Evolutionary conservation across 116 monocot species (phyloP).

Genomic region (Zostera marina): DNA sequence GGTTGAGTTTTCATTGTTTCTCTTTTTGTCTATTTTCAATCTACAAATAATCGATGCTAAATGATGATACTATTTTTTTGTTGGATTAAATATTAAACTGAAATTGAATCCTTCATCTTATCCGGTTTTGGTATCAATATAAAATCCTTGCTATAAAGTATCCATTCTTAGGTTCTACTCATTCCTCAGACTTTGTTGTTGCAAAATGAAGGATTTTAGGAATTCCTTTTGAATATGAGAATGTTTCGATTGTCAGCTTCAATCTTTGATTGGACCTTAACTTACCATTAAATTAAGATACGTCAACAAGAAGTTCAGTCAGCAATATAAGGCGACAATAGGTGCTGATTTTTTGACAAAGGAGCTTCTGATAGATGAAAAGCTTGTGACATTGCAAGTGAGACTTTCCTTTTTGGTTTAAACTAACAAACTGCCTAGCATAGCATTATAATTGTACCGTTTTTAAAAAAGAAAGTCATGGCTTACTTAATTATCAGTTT

Average conservation of each 20-base stretch:
- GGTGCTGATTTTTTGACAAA: conserved; percentile 50
- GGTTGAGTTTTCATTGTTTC: neutral
- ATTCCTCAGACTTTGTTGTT: too few relatives aligned
- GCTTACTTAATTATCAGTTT: neutral
- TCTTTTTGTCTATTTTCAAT: too few relatives aligned
- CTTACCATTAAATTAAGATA: conserved; percentile 26
- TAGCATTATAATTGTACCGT: neutral
- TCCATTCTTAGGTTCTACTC: too few relatives aligned
- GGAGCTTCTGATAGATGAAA: conserved; percentile 39
- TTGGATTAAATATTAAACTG: too few relatives aligned
- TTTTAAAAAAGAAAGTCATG: neutral
- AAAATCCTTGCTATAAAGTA: too few relatives aligned
- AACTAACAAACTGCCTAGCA: neutral
- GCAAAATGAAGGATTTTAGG: too few relatives aligned
- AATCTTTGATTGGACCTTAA: neutral
- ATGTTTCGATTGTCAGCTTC: too few relatives aligned
- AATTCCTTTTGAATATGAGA: too few relatives aligned
- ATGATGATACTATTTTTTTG: too few relatives aligned
- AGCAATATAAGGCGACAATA: conserved; percentile 52
- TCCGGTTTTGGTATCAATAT: too few relatives aligned
- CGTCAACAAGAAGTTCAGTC: conserved; percentile 45
- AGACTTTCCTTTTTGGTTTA: neutral
- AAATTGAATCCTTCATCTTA: too few relatives aligned
- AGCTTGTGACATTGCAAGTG: conserved; percentile 46
- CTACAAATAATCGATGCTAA: too few relatives aligned